These are phyloP conservation scores for Coccomyxa sp. DNA, from an alignment of 139 green algal genomes.

Conservation along the genomic window DNA sequence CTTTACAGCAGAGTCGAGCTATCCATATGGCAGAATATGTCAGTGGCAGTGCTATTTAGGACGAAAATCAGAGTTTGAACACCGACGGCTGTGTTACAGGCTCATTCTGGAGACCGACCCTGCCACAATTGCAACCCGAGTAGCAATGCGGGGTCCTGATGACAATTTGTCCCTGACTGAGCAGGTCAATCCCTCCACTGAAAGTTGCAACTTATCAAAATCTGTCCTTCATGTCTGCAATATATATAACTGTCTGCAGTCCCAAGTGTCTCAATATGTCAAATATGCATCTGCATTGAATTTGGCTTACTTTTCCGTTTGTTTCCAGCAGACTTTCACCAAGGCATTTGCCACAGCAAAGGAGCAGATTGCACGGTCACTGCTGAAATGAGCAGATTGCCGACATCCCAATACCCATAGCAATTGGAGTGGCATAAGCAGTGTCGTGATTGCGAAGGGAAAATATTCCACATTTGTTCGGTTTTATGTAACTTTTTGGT, in stretches of 20 bases:
- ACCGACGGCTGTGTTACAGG: constrained; percentile 33
- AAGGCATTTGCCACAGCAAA: constrained; percentile 82
- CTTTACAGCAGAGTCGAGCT: background rate
- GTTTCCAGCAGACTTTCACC: constrained; percentile 67
- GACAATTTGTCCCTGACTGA: constrained; percentile 75
- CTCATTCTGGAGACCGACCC: constrained; percentile 96
- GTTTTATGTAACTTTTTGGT: too few species aligned
- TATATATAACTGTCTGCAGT: background rate
- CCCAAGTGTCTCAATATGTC: background rate
- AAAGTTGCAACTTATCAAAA: background rate
- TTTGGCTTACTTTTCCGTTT: background rate
- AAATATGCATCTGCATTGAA: background rate
- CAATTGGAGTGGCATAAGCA: too few species aligned
- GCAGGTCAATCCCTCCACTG: constrained; percentile 40
- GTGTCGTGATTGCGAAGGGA: too few species aligned
- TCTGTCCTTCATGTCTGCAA: background rate
- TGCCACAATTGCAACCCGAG: constrained; percentile 77
- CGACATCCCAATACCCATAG: too few species aligned
- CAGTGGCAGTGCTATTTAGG: background rate
- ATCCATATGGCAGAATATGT: background rate
- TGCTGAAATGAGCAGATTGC: constrained; percentile 68
- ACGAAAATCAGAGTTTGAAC: background rate
- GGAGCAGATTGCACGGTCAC: constrained; percentile 82
- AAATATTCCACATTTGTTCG: too few species aligned
- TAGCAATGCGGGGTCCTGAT: constrained; percentile 89